phyloP scores from a whole-genome alignment of 345 rosid species.

The Linum trigynum region DNA sequence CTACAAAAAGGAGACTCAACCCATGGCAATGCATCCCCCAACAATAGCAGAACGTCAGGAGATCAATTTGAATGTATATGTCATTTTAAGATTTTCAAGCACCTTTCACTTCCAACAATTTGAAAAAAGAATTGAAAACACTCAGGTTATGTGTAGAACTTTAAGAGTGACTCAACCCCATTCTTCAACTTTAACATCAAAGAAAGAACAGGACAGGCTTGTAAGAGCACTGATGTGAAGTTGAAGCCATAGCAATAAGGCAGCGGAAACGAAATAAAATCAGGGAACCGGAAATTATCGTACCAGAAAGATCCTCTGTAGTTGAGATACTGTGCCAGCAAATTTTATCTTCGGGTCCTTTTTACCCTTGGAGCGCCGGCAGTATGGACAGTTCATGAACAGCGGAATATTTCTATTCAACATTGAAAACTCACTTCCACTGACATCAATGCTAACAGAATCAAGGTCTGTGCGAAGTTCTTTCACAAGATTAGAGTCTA shows the following conservation, averaged over 20 bases:
- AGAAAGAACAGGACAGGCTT: no score
- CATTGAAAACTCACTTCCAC: slow-evolving; percentile 40
- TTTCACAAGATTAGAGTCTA: slow-evolving; percentile 22
- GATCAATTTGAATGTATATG: no score
- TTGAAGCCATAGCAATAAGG: neutral
- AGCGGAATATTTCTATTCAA: slow-evolving; percentile 63
- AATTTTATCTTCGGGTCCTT: slow-evolving; percentile 43
- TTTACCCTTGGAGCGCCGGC: slow-evolving; percentile 35
- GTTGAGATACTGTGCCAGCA: slow-evolving; percentile 65
- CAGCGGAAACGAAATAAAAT: neutral
- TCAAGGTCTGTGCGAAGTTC: slow-evolving; percentile 30
- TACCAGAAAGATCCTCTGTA: slow-evolving; percentile 79
- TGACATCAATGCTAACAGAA: slow-evolving; percentile 37
- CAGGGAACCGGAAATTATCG: neutral
- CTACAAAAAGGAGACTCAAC: no score
- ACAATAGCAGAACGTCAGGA: no score
- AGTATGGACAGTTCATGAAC: slow-evolving; percentile 64
- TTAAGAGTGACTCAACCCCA: no score
- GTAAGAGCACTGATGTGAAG: neutral
- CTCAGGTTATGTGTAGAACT: no score
- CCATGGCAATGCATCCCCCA: no score
- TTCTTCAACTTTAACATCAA: no score
- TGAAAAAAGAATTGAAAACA: no score
- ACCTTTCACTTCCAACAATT: no score
- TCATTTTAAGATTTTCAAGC: no score